phyloP scores from a whole-genome alignment of 768 basidiomycete genomes.

The Crassisporium funariophilum region DNA sequence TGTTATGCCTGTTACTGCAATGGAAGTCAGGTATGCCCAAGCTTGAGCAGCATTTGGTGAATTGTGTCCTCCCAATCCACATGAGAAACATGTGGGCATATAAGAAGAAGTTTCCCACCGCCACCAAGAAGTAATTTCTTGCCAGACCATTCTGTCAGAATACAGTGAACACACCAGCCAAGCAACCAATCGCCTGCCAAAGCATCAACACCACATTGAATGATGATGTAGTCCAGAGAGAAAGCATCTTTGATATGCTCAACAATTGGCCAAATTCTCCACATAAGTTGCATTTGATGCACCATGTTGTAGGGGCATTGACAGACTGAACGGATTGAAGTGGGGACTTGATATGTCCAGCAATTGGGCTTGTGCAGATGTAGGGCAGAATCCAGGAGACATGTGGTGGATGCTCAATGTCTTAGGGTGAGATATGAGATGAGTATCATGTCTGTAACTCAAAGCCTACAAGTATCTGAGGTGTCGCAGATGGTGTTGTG shows the following conservation, averaged over 20 bases:
- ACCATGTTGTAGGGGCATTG: conserved; percentile 76
- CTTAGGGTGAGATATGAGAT: conserved; percentile 29
- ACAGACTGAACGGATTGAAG: conserved; percentile 71
- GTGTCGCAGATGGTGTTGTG: conserved; percentile 31
- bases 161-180: conserved; percentile 63
- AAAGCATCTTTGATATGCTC: conserved; percentile 63
- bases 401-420: conserved; percentile 87
- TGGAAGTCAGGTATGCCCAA: conserved; percentile 81
- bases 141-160: conserved; percentile 56
- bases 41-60: conserved; percentile 83
- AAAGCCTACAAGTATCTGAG: conserved; percentile 51
- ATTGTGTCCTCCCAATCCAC: conserved; percentile 75
- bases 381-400: conserved; percentile 83
- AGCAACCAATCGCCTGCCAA: conserved; percentile 77
- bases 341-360: conserved; percentile 34
- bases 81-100: conserved; percentile 13
- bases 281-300: conserved; percentile 65
- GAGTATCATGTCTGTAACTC: background rate
- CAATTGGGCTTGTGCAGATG: conserved; percentile 51
- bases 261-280: conserved; percentile 64
- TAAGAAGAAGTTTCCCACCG: conserved; percentile 40
- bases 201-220: conserved; percentile 89
- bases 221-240: conserved; percentile 73
- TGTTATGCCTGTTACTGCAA: conserved; percentile 59
- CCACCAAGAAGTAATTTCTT: conserved; percentile 77